Percentiles rank a stretch among this genome's conserved stretches.
phyloP scores from a whole-genome alignment of 2,329 filamentous ascomycete genomes.

The Ceratocystis colombiana region DNA sequence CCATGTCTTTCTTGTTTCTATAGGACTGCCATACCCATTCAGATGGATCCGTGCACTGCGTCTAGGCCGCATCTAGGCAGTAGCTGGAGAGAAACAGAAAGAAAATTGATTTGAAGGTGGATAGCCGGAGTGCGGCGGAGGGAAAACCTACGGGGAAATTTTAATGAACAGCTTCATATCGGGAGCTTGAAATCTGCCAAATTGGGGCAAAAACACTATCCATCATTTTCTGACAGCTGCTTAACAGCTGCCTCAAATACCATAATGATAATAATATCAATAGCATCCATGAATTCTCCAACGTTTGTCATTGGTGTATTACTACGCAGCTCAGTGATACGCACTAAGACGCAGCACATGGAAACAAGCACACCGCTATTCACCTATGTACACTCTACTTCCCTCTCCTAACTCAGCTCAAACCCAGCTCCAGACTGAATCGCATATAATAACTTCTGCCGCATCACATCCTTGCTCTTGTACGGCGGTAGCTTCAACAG shows the following conservation, averaged over 20 bases:
- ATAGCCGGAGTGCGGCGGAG: neutral
- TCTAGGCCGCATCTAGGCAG: constrained; percentile 5
- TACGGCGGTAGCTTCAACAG: constrained; percentile 86
- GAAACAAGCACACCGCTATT: too few species aligned
- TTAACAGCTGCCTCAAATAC: too few species aligned
- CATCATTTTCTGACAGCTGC: too few species aligned
- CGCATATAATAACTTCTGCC: constrained; percentile 78
- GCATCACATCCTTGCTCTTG: constrained; percentile 51
- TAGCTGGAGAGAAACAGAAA: neutral
- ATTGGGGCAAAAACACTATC: too few species aligned
- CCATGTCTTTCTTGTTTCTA: constrained; percentile 36
- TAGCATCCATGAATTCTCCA: neutral
- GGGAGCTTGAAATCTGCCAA: neutral
- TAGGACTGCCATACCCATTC: constrained; percentile 43
- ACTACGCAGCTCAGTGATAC: too few species aligned
- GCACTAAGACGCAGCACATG: too few species aligned
- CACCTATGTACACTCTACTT: neutral
- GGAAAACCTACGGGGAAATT: too few species aligned
- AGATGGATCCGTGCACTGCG: constrained; percentile 35
- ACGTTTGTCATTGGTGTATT: neutral
- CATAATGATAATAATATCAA: too few species aligned
- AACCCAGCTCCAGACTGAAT: constrained; percentile 86
- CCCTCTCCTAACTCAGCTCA: constrained; percentile 52
- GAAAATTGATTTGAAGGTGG: neutral
- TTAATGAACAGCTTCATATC: too few species aligned